A percentile compares a stretch with the other conserved stretches of the same genome.
Evolutionary conservation across 176 grass and related monocot genomes (phyloP).

Genomic region (Hyparrhenia diplandra): DNA sequence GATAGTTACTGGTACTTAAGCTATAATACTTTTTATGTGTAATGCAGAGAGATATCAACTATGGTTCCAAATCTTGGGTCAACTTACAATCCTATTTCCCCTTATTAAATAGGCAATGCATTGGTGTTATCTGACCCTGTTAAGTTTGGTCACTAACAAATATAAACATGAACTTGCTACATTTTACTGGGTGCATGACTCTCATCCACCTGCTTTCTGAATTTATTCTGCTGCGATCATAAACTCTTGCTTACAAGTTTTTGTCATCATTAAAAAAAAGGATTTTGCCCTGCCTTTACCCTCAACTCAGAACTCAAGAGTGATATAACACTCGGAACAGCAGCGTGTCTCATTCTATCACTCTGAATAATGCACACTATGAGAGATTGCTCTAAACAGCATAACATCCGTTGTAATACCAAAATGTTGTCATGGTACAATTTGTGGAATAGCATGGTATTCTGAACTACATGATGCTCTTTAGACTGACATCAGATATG

Average conservation of each 20-base stretch:
- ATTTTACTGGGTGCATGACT: too few species aligned
- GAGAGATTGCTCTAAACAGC: background rate
- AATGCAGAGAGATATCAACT: background rate
- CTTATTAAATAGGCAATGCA: background rate
- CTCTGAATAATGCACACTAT: background rate
- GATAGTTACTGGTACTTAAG: background rate
- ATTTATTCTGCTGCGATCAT: background rate
- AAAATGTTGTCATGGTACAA: background rate
- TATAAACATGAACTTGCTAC: too few species aligned
- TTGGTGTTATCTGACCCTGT: background rate
- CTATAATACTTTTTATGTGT: background rate
- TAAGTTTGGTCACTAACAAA: too few species aligned
- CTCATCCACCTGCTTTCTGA: too few species aligned
- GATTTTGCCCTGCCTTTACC: too few species aligned
- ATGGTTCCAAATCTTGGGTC: background rate
- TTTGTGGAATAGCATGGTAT: background rate
- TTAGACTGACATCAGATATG: background rate
- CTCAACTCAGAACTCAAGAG: background rate
- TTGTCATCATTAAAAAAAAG: too few species aligned
- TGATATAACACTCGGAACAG: background rate
- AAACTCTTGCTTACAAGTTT: background rate
- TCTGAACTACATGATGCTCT: background rate
- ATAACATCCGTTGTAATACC: background rate
- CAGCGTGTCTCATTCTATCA: background rate
- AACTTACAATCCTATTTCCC: background rate